Base-by-base conservation (phyloP, 495 filamentous ascomycete species). In the Neurospora pannonica region DNA sequence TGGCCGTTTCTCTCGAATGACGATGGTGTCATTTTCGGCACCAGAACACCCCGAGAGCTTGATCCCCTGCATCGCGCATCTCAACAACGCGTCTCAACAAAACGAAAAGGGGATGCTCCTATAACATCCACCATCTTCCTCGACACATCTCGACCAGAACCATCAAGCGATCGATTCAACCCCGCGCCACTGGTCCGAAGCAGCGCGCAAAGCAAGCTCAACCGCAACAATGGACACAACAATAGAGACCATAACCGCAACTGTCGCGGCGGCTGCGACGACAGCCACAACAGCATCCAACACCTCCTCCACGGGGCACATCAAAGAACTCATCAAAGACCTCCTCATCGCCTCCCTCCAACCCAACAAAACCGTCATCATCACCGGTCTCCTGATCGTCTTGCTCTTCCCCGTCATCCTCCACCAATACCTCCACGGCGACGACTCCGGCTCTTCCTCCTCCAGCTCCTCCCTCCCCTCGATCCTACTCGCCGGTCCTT, bases 401-500 rank as follows among this genome's bases (percentile, higher is more conserved):
- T 83, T 98, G 72, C 81, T 91, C 19, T 80, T 93, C 17, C 97
- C 96, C 19, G 78, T 97, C 37, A 76, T 97, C 74, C 85, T 98
- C 38, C 96, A 98, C 85, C 78, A 88, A 70, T 79, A 92, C 77
- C 89, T 97, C 79, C 54, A 67, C 28, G 54, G 54, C 28, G 3
- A 31, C 28, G 54, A 67, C 0, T 67, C 54, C 15, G 54, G 15
- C 28, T 93, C 93, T 81, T 84, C 86, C 38, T 89, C 87, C 54
- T 87, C 89, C 1, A 89, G 91, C 71, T 89, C 88, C 34, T 87
- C 86, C 11, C 88, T 94, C 5, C 94, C 95, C 38, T 92, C 91
- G 7, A 94, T 98, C 81, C 85, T 98, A 4, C 89, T 99, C 19
- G 79, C 95, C 70, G 96, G 96, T 5, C 96, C 95, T 8, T 90